Conservation (phyloP, 31 red algal genomes). For the Pterothamnion heteromorphum region DNA sequence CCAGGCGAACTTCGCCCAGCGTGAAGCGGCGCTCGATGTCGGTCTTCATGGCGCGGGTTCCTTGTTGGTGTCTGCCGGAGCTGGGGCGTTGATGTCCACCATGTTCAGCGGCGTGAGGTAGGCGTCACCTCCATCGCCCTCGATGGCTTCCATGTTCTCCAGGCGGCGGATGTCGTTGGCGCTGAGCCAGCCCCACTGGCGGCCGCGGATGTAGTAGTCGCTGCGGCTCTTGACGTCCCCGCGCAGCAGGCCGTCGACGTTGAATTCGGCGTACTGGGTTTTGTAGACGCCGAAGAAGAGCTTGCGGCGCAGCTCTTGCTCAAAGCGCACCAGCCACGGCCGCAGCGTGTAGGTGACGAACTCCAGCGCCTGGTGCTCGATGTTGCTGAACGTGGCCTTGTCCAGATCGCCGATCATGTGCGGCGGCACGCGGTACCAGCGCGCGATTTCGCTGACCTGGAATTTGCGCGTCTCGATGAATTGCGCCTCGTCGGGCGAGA, state of each 20-base stretch:
- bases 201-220: too few relatives aligned
- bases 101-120: too few relatives aligned
- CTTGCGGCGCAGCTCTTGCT: neutral
- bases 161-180: too few relatives aligned
- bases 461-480: conserved; percentile 5
- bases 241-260: neutral
- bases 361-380: neutral
- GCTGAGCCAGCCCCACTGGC: too few relatives aligned
- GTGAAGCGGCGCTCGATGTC: too few relatives aligned
- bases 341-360: neutral
- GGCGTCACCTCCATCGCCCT: too few relatives aligned
- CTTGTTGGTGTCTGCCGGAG: too few relatives aligned
- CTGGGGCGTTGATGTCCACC: too few relatives aligned
- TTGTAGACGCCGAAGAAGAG: neutral
- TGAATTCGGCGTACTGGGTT: neutral
- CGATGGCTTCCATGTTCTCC: too few relatives aligned
- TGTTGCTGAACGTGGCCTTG: neutral
- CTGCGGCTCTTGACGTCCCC: neutral
- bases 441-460: neutral
- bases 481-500: neutral
- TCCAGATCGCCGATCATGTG: conserved; percentile 15
- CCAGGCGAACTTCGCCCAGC: too few relatives aligned
- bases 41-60: too few relatives aligned
- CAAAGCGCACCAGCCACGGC: neutral
- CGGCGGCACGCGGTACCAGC: conserved; percentile 2